phyloP scores from a whole-genome alignment of 495 filamentous ascomycete genomes.

The Neurospora sp. region DNA sequence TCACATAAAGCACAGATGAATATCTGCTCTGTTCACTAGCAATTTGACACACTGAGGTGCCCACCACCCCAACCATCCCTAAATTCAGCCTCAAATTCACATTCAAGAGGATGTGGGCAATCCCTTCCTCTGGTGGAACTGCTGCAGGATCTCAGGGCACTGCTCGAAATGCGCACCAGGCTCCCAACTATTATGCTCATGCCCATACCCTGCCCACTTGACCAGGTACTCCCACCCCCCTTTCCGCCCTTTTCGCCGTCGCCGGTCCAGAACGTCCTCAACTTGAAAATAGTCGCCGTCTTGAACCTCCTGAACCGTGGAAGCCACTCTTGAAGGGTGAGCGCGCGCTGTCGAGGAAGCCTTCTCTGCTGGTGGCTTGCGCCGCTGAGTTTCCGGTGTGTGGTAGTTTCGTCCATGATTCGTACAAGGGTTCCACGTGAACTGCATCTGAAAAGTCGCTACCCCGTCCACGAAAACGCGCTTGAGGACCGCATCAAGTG shows the following conservation, averaged over 20 bases:
- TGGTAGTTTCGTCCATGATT: constrained; percentile 2
- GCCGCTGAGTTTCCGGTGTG: constrained; percentile 2
- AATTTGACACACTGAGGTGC: constrained; percentile 2
- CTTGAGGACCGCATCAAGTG: constrained; percentile 4
- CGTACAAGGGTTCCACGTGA: constrained; percentile 5
- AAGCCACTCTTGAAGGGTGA: constrained; percentile 8
- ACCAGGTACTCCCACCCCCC: constrained; percentile 7
- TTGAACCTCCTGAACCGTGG: constrained; percentile 6
- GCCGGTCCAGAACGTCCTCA: constrained; percentile 5
- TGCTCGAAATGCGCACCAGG: constrained; percentile 7
- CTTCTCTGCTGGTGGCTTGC: constrained; percentile 9
- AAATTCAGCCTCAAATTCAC: neutral
- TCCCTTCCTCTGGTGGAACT: constrained; percentile 8
- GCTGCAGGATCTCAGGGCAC: constrained; percentile 7
- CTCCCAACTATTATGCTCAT: constrained; percentile 11
- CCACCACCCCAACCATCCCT: neutral
- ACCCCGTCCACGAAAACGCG: constrained; percentile 3
- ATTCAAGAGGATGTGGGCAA: constrained; percentile 1
- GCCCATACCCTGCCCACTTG: constrained; percentile 10
- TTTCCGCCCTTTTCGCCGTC: constrained; percentile 1
- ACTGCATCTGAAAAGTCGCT: neutral
- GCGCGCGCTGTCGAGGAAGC: constrained; percentile 8
- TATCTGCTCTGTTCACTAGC: constrained; percentile 2
- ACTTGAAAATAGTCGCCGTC: constrained; percentile 9
- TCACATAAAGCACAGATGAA: neutral